Evolutionary conservation across 2,329 filamentous ascomycete genomes (phyloP).

Genomic region (Penicillium concentricum): DNA sequence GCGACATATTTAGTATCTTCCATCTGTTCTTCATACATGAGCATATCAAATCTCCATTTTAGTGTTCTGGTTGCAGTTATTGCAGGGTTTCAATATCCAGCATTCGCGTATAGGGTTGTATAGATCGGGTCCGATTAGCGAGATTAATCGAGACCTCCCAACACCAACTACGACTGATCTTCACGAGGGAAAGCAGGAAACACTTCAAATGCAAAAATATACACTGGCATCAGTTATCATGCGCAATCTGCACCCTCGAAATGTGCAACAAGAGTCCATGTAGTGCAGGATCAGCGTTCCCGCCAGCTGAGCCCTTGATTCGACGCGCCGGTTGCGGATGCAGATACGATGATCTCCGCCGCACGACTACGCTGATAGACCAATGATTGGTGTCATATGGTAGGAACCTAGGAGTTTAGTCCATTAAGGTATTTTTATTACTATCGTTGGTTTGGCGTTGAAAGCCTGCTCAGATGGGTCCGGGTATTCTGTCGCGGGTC

Average conservation of each 20-base stretch:
- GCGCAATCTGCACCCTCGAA: background rate
- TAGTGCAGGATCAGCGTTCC: conserved; percentile 10
- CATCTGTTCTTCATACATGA: background rate
- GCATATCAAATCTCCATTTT: background rate
- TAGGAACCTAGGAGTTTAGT: background rate
- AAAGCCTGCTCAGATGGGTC: background rate
- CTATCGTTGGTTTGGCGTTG: background rate
- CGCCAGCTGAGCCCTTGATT: conserved; percentile 8
- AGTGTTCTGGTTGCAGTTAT: background rate
- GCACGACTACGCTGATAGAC: background rate
- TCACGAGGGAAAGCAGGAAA: background rate
- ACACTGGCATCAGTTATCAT: background rate
- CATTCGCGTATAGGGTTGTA: background rate
- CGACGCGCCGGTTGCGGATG: conserved; percentile 6
- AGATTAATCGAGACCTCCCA: conserved; percentile 1
- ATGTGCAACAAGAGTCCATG: background rate
- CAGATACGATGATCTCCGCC: background rate
- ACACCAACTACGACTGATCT: conserved; percentile 10
- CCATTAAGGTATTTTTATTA: background rate
- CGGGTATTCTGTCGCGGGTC: background rate
- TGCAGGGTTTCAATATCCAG: background rate
- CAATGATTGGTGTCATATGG: background rate
- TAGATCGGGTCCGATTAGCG: conserved; percentile 15
- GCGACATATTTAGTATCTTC: background rate
- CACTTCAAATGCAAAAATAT: background rate